A percentile compares a stretch with the other conserved stretches of the same genome.
phyloP scores from a whole-genome alignment of 2,329 filamentous ascomycete genomes.

The Biscogniauxia marginata region DNA sequence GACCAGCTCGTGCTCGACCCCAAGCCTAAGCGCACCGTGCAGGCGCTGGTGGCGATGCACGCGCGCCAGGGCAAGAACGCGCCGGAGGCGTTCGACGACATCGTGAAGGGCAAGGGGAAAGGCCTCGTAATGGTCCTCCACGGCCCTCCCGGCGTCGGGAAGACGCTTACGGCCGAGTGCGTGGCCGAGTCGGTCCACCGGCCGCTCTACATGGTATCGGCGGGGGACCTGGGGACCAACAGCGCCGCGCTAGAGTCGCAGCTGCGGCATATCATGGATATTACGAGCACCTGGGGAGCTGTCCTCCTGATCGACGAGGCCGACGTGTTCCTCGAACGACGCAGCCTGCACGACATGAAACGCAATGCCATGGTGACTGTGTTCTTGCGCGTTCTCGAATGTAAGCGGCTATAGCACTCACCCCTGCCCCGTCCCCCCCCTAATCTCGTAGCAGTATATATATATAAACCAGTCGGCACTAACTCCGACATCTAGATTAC shows the following conservation, averaged over 20 bases:
- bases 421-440: neutral
- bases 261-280: slow-evolving; percentile 33
- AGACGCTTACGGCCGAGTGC: slow-evolving; percentile 37
- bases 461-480: no score
- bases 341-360: slow-evolving; percentile 20
- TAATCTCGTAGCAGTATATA: no score
- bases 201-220: slow-evolving; percentile 36
- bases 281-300: slow-evolving; percentile 41
- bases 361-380: slow-evolving; percentile 25
- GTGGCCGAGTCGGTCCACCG: slow-evolving; percentile 36
- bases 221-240: slow-evolving; percentile 29
- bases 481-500: slow-evolving; percentile 8
- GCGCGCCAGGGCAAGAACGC: slow-evolving; percentile 1
- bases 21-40: slow-evolving; percentile 19
- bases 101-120: slow-evolving; percentile 25
- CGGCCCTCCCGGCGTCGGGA: slow-evolving; percentile 47
- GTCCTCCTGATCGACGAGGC: slow-evolving; percentile 36
- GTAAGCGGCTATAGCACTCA: neutral
- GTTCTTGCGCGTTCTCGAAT: slow-evolving; percentile 24
- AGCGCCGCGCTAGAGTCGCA: neutral
- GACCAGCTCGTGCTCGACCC: slow-evolving; percentile 21
- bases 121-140: slow-evolving; percentile 47
- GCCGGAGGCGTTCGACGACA: slow-evolving; percentile 17
- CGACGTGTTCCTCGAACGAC: slow-evolving; percentile 37
- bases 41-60: slow-evolving; percentile 20